These are phyloP conservation scores for Talaromyces borbonicus DNA, from an alignment of 495 filamentous ascomycete species.

Conservation along the genomic window DNA sequence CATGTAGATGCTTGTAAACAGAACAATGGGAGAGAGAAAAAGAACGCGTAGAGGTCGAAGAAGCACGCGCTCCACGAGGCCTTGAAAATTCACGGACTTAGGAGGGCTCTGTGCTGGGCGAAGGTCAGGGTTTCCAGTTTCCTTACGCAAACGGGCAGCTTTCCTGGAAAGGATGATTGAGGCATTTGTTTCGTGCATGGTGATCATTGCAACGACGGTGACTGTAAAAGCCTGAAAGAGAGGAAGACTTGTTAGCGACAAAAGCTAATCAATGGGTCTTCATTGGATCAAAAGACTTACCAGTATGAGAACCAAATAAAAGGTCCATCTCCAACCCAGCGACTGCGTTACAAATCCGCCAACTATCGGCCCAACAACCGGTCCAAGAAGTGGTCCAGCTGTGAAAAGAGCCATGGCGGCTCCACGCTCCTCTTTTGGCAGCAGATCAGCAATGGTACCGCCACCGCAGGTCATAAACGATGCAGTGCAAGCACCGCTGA, in stretches of 20 bases:
- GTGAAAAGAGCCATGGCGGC: constrained; percentile 36
- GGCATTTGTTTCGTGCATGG: constrained; percentile 48
- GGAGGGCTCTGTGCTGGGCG: constrained; percentile 34
- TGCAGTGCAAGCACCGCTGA: constrained; percentile 30
- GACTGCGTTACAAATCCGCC: constrained; percentile 18
- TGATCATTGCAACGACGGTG: constrained; percentile 41
- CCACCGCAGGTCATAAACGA: constrained; percentile 32
- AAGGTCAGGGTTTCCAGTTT: constrained; percentile 38
- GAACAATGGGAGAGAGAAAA: constrained; percentile 34
- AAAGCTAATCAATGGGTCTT: background rate
- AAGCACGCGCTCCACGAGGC: constrained; percentile 24
- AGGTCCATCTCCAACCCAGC: constrained; percentile 47
- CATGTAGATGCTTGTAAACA: constrained; percentile 27
- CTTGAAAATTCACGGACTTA: constrained; percentile 23
- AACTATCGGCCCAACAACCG: constrained; percentile 18
- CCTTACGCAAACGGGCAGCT: constrained; percentile 36
- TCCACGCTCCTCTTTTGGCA: constrained; percentile 33
- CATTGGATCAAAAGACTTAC: background rate
- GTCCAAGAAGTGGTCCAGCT: constrained; percentile 31
- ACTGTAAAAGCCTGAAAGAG: constrained; percentile 34
- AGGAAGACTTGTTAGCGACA: constrained; percentile 25
- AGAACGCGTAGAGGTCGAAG: constrained; percentile 39
- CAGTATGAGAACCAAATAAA: constrained; percentile 25
- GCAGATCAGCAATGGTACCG: constrained; percentile 37
- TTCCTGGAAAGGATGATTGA: constrained; percentile 33